Percentiles rank a stretch among this genome's conserved stretches.
Conservation (phyloP, 768 basidiomycete species). For the Boletus vinaceobasis region DNA sequence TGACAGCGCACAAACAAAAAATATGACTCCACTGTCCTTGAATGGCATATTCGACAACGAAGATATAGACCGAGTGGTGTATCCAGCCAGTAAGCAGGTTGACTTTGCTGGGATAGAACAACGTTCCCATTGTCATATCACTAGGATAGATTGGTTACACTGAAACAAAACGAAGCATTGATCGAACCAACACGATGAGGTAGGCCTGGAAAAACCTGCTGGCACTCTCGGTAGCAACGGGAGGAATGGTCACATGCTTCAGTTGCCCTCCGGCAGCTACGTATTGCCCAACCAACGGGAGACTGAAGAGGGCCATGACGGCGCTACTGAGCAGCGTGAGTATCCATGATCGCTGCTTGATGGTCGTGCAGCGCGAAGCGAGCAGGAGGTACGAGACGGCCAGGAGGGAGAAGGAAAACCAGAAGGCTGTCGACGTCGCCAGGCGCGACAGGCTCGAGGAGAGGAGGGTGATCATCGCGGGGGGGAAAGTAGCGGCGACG, state of each 20-base stretch:
- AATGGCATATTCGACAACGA: conserved; percentile 39
- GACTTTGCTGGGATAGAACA: conserved; percentile 45
- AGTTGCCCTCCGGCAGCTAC: conserved; percentile 24
- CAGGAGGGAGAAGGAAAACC: conserved; percentile 17
- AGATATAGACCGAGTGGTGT: conserved; percentile 44
- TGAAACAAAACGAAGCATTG: conserved; percentile 8
- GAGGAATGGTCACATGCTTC: conserved; percentile 21
- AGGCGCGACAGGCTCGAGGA: conserved; percentile 16
- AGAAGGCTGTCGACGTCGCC: conserved; percentile 23
- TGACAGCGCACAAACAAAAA: conserved; percentile 42
- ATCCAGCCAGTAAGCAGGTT: conserved; percentile 56
- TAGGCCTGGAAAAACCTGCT: conserved; percentile 46
- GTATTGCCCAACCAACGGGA: conserved; percentile 39
- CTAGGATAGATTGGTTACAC: conserved; percentile 25
- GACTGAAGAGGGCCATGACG: conserved; percentile 38
- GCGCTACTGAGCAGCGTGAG: conserved; percentile 41
- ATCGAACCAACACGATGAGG: conserved; percentile 33
- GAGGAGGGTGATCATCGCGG: conserved; percentile 22
- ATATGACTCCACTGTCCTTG: conserved; percentile 36
- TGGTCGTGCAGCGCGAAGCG: conserved; percentile 28
- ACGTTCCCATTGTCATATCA: conserved; percentile 43
- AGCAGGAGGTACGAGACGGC: conserved; percentile 30
- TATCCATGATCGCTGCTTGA: conserved; percentile 47
- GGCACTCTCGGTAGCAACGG: conserved; percentile 22
- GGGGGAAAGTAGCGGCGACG: conserved; percentile 17